A percentile compares a stretch with the other conserved stretches of the same genome.
phyloP scores from a whole-genome alignment of 768 basidiomycete genomes.

The Lentinula boryana region DNA sequence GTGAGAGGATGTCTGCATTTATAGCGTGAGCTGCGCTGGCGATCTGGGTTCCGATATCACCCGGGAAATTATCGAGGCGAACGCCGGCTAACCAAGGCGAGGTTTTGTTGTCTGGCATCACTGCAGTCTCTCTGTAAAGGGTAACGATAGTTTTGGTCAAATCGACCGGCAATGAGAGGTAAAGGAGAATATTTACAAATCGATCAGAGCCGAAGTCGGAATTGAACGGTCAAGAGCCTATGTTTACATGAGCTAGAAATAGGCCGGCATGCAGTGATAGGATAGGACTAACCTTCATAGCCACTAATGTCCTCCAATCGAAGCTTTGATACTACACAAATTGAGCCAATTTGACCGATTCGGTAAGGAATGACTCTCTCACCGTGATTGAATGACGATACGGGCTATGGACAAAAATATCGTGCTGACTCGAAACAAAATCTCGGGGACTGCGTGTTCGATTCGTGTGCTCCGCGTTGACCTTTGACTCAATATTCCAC shows the following conservation, averaged over 20 bases:
- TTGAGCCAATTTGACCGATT: neutral
- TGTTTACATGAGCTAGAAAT: neutral
- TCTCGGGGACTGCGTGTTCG: slow-evolving; percentile 48
- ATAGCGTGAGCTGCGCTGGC: slow-evolving; percentile 66
- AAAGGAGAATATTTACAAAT: slow-evolving; percentile 37
- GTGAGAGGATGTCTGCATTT: slow-evolving; percentile 60
- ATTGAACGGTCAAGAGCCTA: slow-evolving; percentile 53
- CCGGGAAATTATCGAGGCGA: slow-evolving; percentile 56
- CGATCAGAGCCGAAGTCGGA: slow-evolving; percentile 57
- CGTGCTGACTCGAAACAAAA: slow-evolving; percentile 60
- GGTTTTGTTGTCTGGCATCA: slow-evolving; percentile 32
- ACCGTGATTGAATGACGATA: slow-evolving; percentile 64
- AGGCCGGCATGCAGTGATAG: neutral
- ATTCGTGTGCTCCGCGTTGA: slow-evolving; percentile 48
- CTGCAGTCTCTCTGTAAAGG: slow-evolving; percentile 31
- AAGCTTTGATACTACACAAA: slow-evolving; percentile 66
- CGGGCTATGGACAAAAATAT: slow-evolving; percentile 49
- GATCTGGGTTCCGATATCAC: slow-evolving; percentile 49
- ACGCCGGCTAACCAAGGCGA: slow-evolving; percentile 71
- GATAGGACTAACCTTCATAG: slow-evolving; percentile 54
- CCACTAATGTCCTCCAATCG: slow-evolving; percentile 71
- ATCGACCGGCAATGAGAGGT: neutral
- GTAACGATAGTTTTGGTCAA: neutral
- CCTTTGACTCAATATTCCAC: slow-evolving; percentile 81
- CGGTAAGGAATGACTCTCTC: slow-evolving; percentile 13